Conservation (phyloP, 208 protist species). For the Leishmania tropica region DNA sequence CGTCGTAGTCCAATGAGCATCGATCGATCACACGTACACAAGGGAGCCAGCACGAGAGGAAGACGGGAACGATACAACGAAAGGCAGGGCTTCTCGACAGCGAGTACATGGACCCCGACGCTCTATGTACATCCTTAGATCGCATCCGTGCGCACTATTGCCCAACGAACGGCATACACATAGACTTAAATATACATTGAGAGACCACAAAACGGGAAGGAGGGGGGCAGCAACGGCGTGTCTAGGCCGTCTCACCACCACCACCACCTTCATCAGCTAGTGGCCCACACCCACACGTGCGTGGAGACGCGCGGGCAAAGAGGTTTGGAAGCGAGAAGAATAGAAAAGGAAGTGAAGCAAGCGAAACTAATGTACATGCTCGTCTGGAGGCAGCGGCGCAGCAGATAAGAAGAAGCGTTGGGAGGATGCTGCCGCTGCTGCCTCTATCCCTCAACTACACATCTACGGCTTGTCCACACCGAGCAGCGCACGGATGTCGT, state of each 20-base stretch:
- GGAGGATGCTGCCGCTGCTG: background rate
- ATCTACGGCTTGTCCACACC: constrained; percentile 7
- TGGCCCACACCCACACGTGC: background rate
- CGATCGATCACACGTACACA: background rate
- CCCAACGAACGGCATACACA: background rate
- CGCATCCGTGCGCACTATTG: background rate
- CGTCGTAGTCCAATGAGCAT: background rate
- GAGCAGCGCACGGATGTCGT: constrained; percentile 51
- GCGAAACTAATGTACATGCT: background rate
- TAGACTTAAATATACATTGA: background rate
- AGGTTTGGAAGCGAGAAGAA: too few species aligned
- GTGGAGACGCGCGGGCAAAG: background rate
- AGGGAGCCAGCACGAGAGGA: background rate
- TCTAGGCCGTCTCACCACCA: background rate
- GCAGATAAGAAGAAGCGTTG: background rate
- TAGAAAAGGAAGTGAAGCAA: background rate
- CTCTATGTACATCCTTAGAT: background rate
- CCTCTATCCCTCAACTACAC: background rate
- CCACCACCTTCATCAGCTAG: background rate
- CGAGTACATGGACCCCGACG: too few species aligned
- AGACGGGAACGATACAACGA: background rate
- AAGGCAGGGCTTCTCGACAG: background rate
- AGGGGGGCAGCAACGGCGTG: background rate
- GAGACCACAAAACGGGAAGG: background rate
- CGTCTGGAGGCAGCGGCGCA: background rate